Base-by-base conservation (phyloP, 768 basidiomycete species). In the Termitomyces sp. region DNA sequence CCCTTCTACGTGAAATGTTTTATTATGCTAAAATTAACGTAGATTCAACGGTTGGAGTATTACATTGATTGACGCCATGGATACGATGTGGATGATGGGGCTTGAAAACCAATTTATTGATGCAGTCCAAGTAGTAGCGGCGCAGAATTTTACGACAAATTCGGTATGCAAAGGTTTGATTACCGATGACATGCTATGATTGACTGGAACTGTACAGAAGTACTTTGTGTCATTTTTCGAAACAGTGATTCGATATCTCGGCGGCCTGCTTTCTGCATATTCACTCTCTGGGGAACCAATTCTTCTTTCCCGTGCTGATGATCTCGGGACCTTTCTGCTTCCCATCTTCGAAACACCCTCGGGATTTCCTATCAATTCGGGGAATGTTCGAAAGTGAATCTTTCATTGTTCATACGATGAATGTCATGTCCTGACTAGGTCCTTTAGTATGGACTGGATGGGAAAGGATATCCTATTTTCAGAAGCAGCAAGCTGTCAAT, bases 81-180 rank as follows among this genome's bases (percentile, higher is more conserved):
- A 92, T 67, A 90, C 91, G 1, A 85, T 96, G 79, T 84, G 87
- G 76, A 80, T 95, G 47, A 87, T 94, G 85, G 91, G 82, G 6
- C 76, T 94, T n/a, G 73, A 83, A 31, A 79, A 86, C 0, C 85
- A 93, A 65, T 93, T 91, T 66, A 69, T 80, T 42, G 75, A 83
- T 1, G 85, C 86, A 1, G 69, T 91, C 2, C 76, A 79, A 9
- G 74, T 77, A 42, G 74, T 87, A 25, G 75, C 76, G 12, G 73
- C 77, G n/a, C 72, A 76, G 51, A 76, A 76, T 17, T 86, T 86
- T 58, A 58, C 68, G 8, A 63, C 72, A 43, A 40, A 62, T 58
- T n/a, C 68, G 62, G 68, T 78, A 65, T 59, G 77, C 73, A 17
- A 20, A 61, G 46, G n/a, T n/a, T 20, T 25, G 14, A 34, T 42